Conservation (phyloP, 1,284 basidiomycete genomes). For the Pisolithus thermaeus region DNA sequence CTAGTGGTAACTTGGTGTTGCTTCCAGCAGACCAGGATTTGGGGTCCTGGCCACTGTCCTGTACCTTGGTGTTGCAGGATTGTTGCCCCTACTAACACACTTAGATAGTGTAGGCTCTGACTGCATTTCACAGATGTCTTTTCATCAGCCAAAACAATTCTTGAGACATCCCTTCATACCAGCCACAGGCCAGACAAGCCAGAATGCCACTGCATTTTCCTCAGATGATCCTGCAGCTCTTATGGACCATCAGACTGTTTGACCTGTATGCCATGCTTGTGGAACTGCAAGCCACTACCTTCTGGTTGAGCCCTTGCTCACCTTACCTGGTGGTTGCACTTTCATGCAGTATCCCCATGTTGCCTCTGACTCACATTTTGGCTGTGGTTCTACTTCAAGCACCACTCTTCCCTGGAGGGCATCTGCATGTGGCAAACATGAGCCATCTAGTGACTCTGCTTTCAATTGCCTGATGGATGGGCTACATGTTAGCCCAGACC, state of each 20-base stretch:
- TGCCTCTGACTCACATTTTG: background rate
- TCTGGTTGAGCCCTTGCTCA: background rate
- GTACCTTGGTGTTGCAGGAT: too few species aligned
- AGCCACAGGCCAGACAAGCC: background rate
- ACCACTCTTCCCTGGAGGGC: background rate
- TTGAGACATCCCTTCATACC: background rate
- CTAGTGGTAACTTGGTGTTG: too few species aligned
- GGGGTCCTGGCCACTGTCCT: too few species aligned
- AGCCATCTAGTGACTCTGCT: background rate
- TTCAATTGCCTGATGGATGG: background rate
- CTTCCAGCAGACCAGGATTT: too few species aligned
- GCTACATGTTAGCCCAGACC: background rate
- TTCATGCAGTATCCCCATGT: background rate
- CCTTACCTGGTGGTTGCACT: background rate
- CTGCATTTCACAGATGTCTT: background rate
- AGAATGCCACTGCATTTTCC: background rate
- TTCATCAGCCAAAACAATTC: background rate
- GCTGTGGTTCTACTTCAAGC: background rate
- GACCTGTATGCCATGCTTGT: background rate
- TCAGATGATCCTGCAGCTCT: background rate
- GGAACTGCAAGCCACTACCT: background rate
- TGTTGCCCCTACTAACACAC: too few species aligned
- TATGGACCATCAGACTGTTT: background rate
- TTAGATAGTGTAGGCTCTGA: too few species aligned
- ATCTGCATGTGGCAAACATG: background rate